Base-by-base conservation (phyloP, 345 rosid genomes). In the Citrus medica region DNA sequence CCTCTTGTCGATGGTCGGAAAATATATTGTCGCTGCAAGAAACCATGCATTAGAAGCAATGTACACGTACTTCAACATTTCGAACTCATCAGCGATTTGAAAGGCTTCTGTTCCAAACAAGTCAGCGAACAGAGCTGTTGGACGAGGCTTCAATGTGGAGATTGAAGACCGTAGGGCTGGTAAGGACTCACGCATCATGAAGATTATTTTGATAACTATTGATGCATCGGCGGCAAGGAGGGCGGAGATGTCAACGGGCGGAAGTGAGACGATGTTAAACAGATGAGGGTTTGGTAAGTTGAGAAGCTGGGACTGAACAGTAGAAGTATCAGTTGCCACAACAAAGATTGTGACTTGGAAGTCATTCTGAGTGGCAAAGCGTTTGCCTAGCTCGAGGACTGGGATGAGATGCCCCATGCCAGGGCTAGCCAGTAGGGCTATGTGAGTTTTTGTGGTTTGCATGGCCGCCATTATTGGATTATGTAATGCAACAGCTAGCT, bases 371-470 rank as follows among this genome's bases (percentile, higher is more conserved):
- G 74, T 25, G 35, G 82, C 82, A 33, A 88, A 75, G 48, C 85
- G 82, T 24, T 77, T 81, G 65, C 80, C 83, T 2, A 90, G 85
- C 82, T 86, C 89, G 1, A 88, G 74, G 59, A 87, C 51, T 0
- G 93, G 91, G 78, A 84, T 88, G 6, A 88, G 77, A 76, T 88
- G 93, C 1, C 91, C 91, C 82, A 86, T 67, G 60, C 93, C 91
- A 7, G 89, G 91, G 71, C 87, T 85, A 1, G 90, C 73, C 3
- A 90, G 82, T 2, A 90, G 38, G 30, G 84, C 79, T 16, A 75
- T 17, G 59, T 84, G 91, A 37, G 85, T 74, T 67, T 78, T 82
- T 42, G 42, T 27, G 30, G 19, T 25, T 42, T 74, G 16, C 60
- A 62, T 62, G 67, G 67, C 37, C 16, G 67, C 37, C 16, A 12